Conservation (phyloP, 2,329 filamentous ascomycete genomes). For the Plectosphaerella sp. region DNA sequence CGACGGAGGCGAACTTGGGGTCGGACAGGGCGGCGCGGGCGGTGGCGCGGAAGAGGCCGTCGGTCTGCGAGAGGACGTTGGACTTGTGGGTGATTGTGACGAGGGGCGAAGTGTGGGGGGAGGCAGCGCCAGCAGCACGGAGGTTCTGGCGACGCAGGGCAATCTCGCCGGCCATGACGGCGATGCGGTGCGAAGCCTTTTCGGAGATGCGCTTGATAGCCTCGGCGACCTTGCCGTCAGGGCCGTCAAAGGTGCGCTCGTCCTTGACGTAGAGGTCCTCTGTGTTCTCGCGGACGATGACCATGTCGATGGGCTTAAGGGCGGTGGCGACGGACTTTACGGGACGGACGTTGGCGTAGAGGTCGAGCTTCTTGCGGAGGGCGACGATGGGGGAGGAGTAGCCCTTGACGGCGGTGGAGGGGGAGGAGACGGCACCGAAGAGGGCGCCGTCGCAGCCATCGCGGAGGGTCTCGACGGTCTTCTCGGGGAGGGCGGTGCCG, state of each 20-base stretch:
- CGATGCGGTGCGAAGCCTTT: slow-evolving; percentile 79
- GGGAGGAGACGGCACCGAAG: slow-evolving; percentile 93
- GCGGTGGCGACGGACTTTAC: slow-evolving; percentile 76
- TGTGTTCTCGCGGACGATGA: slow-evolving; percentile 98
- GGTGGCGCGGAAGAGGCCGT: slow-evolving; percentile 87
- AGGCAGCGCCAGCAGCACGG: slow-evolving; percentile 51
- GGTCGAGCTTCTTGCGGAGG: slow-evolving; percentile 87
- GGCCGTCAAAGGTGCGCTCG: slow-evolving; percentile 74
- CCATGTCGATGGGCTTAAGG: slow-evolving; percentile 78
- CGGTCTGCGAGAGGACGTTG: slow-evolving; percentile 94
- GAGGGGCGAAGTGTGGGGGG: slow-evolving; percentile 64
- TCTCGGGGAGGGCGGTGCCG: slow-evolving; percentile 81
- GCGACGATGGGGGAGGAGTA: slow-evolving; percentile 97
- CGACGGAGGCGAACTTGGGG: slow-evolving; percentile 57
- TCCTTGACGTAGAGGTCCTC: slow-evolving; percentile 98
- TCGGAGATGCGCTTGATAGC: slow-evolving; percentile 96
- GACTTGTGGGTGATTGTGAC: slow-evolving; percentile 98
- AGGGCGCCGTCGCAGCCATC: slow-evolving; percentile 92
- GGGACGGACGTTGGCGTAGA: slow-evolving; percentile 96
- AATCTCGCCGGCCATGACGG: slow-evolving; percentile 91
- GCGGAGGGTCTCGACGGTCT: slow-evolving; percentile 84
- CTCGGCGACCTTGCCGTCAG: slow-evolving; percentile 80
- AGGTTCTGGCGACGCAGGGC: slow-evolving; percentile 81
- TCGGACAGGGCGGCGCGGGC: slow-evolving; percentile 68
- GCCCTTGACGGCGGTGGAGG: slow-evolving; percentile 82